Evolutionary conservation across 148 eudicot genomes (phyloP).

Genomic region (Persicaria maculosa): DNA sequence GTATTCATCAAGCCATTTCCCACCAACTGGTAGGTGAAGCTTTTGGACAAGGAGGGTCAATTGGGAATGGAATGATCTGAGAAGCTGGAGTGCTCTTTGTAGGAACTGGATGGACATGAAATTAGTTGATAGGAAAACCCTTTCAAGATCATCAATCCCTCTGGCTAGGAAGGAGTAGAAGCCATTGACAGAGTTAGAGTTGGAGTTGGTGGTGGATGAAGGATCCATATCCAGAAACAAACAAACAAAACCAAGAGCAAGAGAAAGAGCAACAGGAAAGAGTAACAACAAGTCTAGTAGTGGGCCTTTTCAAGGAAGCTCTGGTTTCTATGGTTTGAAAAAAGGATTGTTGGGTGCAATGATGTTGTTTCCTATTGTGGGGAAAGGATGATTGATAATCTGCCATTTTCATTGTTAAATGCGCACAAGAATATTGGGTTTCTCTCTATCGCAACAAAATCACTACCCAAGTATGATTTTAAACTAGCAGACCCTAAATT

Average conservation of each 20-base stretch:
- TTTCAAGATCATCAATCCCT: constrained; percentile 63
- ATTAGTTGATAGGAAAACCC: constrained; percentile 44
- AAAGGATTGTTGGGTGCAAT: constrained; percentile 94
- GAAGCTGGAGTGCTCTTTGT: constrained; percentile 43
- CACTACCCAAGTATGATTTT: background rate
- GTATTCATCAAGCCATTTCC: constrained; percentile 74
- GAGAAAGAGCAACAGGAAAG: constrained; percentile 9
- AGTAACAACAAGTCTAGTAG: constrained; percentile 1
- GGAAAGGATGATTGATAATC: constrained; percentile 86
- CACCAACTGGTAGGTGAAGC: constrained; percentile 61
- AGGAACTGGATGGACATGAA: constrained; percentile 71
- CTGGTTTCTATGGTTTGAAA: constrained; percentile 64
- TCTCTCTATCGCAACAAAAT: background rate
- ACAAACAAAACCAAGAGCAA: background rate
- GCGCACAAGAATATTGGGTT: constrained; percentile 19
- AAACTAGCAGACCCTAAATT: background rate
- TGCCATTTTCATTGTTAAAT: constrained; percentile 80
- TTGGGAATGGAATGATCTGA: constrained; percentile 58
- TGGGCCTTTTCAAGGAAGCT: constrained; percentile 57
- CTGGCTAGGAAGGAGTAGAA: constrained; percentile 56
- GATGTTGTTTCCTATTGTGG: constrained; percentile 95
- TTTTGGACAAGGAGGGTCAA: constrained; percentile 50
- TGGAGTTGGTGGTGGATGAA: constrained; percentile 21
- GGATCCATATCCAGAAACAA: constrained; percentile 31
- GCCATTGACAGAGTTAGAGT: constrained; percentile 45